phyloP scores from a whole-genome alignment of 257 asterid species.

The Echium plantagineum region DNA sequence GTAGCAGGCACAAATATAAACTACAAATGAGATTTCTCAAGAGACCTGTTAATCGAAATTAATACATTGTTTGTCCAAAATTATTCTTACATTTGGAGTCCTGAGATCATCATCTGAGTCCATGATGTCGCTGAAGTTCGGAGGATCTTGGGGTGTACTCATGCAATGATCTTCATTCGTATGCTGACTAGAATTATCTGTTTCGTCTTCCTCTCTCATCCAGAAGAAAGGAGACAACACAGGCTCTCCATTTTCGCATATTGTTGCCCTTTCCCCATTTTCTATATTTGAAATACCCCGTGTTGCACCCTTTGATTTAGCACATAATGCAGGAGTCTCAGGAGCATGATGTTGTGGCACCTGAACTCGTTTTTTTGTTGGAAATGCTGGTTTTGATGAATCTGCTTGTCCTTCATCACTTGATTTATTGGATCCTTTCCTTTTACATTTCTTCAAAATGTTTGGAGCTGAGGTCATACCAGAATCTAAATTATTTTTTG shows the following conservation, averaged over 20 bases:
- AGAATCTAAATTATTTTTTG: not conserved
- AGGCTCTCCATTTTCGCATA: slow-evolving; percentile 31
- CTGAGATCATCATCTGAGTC: slow-evolving; percentile 61
- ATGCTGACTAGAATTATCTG: slow-evolving; percentile 50
- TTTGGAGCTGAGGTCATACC: slow-evolving; percentile 14
- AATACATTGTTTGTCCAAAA: slow-evolving; percentile 2
- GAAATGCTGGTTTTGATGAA: slow-evolving; percentile 50
- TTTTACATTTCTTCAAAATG: slow-evolving; percentile 20
- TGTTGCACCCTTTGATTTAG: slow-evolving; percentile 19
- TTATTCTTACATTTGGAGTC: slow-evolving; percentile 34
- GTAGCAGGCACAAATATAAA: too few relatives aligned
- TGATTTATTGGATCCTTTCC: slow-evolving; percentile 29
- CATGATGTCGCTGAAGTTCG: slow-evolving; percentile 85
- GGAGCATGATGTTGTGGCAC: slow-evolving; percentile 37
- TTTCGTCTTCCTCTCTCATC: slow-evolving; percentile 61
- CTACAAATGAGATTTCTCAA: not conserved
- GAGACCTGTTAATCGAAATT: too few relatives aligned
- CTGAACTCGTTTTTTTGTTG: slow-evolving; percentile 82
- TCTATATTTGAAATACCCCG: slow-evolving; percentile 18
- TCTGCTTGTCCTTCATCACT: slow-evolving; percentile 17
- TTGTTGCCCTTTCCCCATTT: slow-evolving; percentile 14
- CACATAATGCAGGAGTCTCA: slow-evolving; percentile 27
- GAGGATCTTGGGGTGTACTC: slow-evolving; percentile 57
- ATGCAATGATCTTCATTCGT: slow-evolving; percentile 33
- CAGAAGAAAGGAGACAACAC: slow-evolving; percentile 73